These are phyloP conservation scores for Chromera velia DNA, from an alignment of 73 alveolate species.

Conservation along the genomic window DNA sequence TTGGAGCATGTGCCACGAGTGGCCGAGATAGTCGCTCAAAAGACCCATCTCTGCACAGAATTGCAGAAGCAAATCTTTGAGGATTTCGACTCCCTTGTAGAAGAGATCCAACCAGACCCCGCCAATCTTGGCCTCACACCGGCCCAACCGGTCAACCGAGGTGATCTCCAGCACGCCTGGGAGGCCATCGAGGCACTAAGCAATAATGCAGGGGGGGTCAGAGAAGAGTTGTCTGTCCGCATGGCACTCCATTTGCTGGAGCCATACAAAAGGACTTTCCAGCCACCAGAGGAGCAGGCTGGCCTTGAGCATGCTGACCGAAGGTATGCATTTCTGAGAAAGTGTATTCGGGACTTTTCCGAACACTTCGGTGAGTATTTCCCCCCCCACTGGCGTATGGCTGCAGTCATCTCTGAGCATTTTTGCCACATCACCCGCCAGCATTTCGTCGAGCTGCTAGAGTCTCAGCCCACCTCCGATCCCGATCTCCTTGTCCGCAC, in stretches of 20 bases:
- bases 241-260: constrained; percentile 55
- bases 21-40: constrained; percentile 59
- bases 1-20: constrained; percentile 57
- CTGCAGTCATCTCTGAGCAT: constrained; percentile 75
- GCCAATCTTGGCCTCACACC: no score
- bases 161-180: background rate
- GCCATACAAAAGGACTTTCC: constrained; percentile 70
- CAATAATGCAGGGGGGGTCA: background rate
- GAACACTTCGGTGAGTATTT: constrained; percentile 70
- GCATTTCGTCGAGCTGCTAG: constrained; percentile 68
- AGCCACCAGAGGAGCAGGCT: constrained; percentile 68
- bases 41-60: constrained; percentile 65
- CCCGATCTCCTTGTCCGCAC: constrained; percentile 73
- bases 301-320: constrained; percentile 77
- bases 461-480: constrained; percentile 62
- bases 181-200: background rate
- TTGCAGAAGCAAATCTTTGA: constrained; percentile 61
- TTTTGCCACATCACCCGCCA: constrained; percentile 81
- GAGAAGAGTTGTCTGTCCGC: background rate
- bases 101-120: no score
- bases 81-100: constrained; percentile 55
- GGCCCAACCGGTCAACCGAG: no score
- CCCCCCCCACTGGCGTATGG: constrained; percentile 83
- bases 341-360: constrained; percentile 75
- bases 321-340: constrained; percentile 80